Evolutionary conservation across 2,329 filamentous ascomycete genomes (phyloP), one percentile per base, ranked within the genome.

Genomic region (Colletotrichum sp.): DNA sequence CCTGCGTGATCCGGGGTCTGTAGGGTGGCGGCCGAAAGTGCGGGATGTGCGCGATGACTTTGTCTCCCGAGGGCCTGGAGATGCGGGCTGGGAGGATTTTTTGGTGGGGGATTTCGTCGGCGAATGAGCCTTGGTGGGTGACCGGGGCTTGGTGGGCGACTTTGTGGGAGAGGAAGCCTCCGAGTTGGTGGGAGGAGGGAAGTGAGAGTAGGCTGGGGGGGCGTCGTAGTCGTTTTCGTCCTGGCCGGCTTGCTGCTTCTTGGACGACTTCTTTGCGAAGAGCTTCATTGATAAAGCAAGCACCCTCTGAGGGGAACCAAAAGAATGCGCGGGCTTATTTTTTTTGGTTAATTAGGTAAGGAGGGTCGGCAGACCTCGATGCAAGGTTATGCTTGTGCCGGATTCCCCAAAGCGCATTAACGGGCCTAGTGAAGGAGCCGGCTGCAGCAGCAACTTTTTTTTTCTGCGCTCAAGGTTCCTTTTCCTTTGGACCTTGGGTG

Each of bases 181-280:
- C 73, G 83, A 81, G 68, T 43, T 43, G 38, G 43, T 21, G n/a
- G 81, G 80, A 65, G 83, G 80, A 67, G 78, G 77, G 74, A 77
- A 77, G 65, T 24, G 36, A 18, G n/a, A 72, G 52, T 32, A 52
- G 43, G 43, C 43, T 52, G 43, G 43, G 43, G 73, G 34, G 32
- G 79, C 75, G 73, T 83, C 81, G 71, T 85, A 82, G 77, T 82
- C 78, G 78, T 84, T 81, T 78, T 86, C 85, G 81, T 81, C 81
- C 74, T 81, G 78, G 77, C 79, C 78, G 71, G 73, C 78, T 79
- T 83, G 79, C 43, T 52, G 43, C 79, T 85, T 85, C 79, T 84
- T 83, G 81, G 83, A 82, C 78, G 86, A 83, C 82, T 88, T 89
- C 82, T 87, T 85, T 80, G 79, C 83, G 82, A 90, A 89, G 86